Base-by-base conservation (phyloP, 192 early-diverging fungal genomes). In the Entomortierella lignicola region DNA sequence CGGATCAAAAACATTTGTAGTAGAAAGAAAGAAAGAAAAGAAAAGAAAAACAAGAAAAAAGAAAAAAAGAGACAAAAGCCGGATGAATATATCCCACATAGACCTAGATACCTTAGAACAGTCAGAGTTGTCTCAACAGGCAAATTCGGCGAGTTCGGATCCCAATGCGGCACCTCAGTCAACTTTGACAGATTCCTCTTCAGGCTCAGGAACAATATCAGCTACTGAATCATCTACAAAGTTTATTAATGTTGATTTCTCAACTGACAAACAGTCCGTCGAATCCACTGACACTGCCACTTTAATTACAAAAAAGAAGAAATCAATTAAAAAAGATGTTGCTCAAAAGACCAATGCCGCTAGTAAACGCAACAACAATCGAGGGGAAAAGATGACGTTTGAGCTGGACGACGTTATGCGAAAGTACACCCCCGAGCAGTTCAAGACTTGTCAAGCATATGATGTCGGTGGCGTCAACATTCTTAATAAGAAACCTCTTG, bases 381-480 rank as follows among this genome's bases (percentile, higher is more conserved):
- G 58, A 27, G 74, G 74, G 17, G 74, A 69, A 59, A 48, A 62
- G 8, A 79, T 70, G 67, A 79, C 66, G 29, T 70, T 79, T 39
- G 68, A 79, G 52, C 56, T 70, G 11, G 66, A 70, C 57, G 67
- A 70, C 48, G 66, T 79, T 20, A 21, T 70, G 11, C 48, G 75
- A 17, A 79, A 70, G 15, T 70, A 70, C 30, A 66, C 67, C 0
- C 68, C 75, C 0, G 75, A 79, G 30, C 63, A 69, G 43, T 79
- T 79, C 75, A 79, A 79, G 63, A 79, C 75, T 15, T 70, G 67
- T 27, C 60, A 79, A 42, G 66, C 67, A 4, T 79, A 70, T 21
- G 75, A 79, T 27, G 86, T 92, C 27, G 89, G 87, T 73, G 91
- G 91, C 3, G 87, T 92, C 47, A 92, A 92, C 55, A 91, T 92